Evolutionary conservation across 768 basidiomycete species (phyloP).

Genomic region (Crassisporium funariophilum): DNA sequence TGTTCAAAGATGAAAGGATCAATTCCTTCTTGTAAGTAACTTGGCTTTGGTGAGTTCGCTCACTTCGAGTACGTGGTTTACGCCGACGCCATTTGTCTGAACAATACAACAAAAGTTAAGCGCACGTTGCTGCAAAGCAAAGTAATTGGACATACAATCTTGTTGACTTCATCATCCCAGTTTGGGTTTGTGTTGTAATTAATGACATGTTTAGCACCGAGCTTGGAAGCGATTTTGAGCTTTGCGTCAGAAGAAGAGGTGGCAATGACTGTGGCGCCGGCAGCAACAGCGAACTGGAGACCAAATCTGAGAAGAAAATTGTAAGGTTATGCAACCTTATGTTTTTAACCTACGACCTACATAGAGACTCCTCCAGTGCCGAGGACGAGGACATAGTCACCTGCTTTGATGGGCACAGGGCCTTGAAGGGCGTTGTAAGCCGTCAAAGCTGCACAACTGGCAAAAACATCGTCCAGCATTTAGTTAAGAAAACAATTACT

Average conservation of each 20-base stretch:
- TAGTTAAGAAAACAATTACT: neutral
- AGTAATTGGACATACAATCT: constrained; percentile 37
- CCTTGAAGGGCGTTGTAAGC: constrained; percentile 64
- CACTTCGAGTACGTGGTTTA: constrained; percentile 43
- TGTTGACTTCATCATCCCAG: constrained; percentile 57
- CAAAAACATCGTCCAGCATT: neutral
- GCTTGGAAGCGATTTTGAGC: constrained; percentile 48
- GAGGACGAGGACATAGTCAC: constrained; percentile 58
- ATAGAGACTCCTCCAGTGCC: constrained; percentile 65
- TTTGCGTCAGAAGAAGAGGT: constrained; percentile 72
- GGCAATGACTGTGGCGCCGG: constrained; percentile 64
- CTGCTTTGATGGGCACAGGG: constrained; percentile 51
- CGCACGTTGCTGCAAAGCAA: neutral
- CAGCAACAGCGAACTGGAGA: constrained; percentile 60
- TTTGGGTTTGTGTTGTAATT: constrained; percentile 61
- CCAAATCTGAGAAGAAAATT: constrained; percentile 42
- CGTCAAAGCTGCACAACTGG: constrained; percentile 58
- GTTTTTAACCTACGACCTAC: constrained; percentile 25
- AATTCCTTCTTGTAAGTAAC: neutral
- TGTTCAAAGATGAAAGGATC: constrained; percentile 33
- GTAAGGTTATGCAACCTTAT: neutral
- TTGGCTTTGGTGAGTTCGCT: neutral
- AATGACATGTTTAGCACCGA: constrained; percentile 59
- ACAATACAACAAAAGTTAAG: neutral
- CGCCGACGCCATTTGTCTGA: constrained; percentile 41